phyloP scores from a whole-genome alignment of 441 rosid genomes.

The Gossypium schwendimanii region DNA sequence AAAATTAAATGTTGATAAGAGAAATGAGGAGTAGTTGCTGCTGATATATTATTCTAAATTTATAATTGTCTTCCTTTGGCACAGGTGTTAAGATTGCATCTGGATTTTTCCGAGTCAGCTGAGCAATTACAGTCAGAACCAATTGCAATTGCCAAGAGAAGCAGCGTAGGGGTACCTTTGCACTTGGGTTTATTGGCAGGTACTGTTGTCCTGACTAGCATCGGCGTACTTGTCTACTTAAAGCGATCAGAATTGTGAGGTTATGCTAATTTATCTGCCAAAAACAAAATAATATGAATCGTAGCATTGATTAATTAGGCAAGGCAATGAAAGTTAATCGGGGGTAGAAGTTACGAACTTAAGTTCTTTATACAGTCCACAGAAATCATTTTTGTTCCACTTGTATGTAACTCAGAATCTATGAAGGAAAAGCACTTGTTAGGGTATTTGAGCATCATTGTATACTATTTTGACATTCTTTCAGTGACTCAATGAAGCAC shows the following conservation, averaged over 20 bases:
- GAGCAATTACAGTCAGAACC: conserved; percentile 25
- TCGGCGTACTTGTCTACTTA: conserved; percentile 49
- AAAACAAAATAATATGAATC: background rate
- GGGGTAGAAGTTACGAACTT: background rate
- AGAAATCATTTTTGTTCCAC: background rate
- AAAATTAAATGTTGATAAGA: background rate
- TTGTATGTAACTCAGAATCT: background rate
- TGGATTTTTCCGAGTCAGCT: conserved; percentile 44
- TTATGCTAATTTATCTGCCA: background rate
- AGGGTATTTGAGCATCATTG: background rate
- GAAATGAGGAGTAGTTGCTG: background rate
- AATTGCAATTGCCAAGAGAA: conserved; percentile 19
- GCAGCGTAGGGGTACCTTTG: conserved; percentile 24
- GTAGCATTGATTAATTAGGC: background rate
- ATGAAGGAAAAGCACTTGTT: background rate
- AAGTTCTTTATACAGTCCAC: background rate
- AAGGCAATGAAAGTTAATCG: background rate
- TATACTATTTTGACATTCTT: background rate
- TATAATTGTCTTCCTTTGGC: background rate
- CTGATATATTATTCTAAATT: background rate
- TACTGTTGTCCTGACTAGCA: conserved; percentile 52
- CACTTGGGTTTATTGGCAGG: conserved; percentile 47
- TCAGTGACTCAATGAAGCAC: background rate
- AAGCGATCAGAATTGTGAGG: conserved; percentile 51
- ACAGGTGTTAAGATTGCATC: conserved; percentile 70